Conservation (phyloP, 352 stramenopile species). For the Phytophthora citricola region DNA sequence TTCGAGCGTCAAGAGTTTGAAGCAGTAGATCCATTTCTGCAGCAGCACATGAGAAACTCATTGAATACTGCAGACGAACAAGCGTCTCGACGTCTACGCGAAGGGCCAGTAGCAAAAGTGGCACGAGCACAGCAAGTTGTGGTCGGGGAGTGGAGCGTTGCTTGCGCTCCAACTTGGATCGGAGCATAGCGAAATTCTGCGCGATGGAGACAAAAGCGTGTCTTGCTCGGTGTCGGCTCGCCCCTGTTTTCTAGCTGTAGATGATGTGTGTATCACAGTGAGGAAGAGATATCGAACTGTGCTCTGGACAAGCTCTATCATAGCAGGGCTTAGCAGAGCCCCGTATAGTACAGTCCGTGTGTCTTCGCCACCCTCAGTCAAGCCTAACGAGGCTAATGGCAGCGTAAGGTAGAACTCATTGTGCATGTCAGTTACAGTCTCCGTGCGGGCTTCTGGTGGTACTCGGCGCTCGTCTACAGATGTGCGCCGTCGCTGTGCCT, state of each 20-base stretch:
- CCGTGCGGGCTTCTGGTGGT: conserved; percentile 33
- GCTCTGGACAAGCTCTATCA: conserved; percentile 50
- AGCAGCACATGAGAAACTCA: conserved; percentile 50
- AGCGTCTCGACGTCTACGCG: conserved; percentile 69
- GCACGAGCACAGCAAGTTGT: conserved; percentile 45
- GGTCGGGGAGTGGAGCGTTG: conserved; percentile 10
- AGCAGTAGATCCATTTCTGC: conserved; percentile 56
- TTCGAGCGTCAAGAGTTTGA: conserved; percentile 42
- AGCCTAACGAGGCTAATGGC: conserved; percentile 50
- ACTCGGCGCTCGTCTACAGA: conserved; percentile 52
- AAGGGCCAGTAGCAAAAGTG: conserved; percentile 63
- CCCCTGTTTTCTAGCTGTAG: background rate
- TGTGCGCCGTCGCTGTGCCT: conserved; percentile 48
- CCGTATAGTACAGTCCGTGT: conserved; percentile 37
- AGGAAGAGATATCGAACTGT: conserved; percentile 51
- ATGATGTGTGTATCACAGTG: conserved; percentile 40
- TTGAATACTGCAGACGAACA: conserved; percentile 66
- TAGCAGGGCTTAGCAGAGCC: conserved; percentile 27
- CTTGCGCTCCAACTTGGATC: conserved; percentile 27
- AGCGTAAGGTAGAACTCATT: conserved; percentile 52
- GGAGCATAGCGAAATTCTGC: conserved; percentile 42
- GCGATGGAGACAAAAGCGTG: conserved; percentile 47
- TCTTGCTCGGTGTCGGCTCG: conserved; percentile 33
- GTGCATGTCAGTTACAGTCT: conserved; percentile 55
- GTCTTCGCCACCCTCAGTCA: conserved; percentile 40